Evolutionary conservation across 148 eudicot genomes (phyloP), one percentile per base, ranked within the genome.

Genomic region (Suaeda aralocaspica): DNA sequence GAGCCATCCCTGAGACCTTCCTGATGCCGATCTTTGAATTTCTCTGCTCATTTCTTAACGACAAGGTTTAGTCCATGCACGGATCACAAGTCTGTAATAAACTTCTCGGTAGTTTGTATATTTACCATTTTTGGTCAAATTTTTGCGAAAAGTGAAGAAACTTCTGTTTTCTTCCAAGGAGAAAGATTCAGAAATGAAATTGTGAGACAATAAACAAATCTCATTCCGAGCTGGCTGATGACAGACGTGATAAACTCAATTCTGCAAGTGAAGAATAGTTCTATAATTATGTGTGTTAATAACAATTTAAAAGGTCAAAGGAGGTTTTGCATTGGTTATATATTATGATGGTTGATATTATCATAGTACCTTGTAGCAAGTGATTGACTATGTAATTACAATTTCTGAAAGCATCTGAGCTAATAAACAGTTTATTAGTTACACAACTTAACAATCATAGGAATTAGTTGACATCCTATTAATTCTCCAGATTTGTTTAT

Each of bases 1-100:
- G 33, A 84, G 80, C 92, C 89, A 83, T 70, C 65, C 57, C 8
- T 67, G 78, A 10, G 86, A 64, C 78, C 75, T 82, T 51, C 72
- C 66, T 2, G 81, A 80, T 46, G 68, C 69, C 24, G 84, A 74
- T 49, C 72, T 74, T 15, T 51, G 64, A 10, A 83, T 66, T 80
- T 82, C 79, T 25, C 65, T 83, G 34, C 75, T 89, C 90, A 84
- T 89, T 16, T 10, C 58, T 66, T 16, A 34, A 41, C 64, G 57
- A 71, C 59, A 28, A 41, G 34, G 63, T 15, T 19, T 42, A 12
- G 36, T n/a, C 81, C 77, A 70, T 78, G 74, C 73, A 67, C 52
- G 55, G 69, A 64, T 33, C 22, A 58, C 42, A 64, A 65, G 9
- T 18, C 15, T 30, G 13, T 59, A 10, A 28, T 26, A 30, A 7